Percentiles rank a stretch among this genome's conserved stretches.
These are phyloP conservation scores for Cinnamomum chago DNA, from an alignment of 164 flowering plant species.

Conservation along the genomic window DNA sequence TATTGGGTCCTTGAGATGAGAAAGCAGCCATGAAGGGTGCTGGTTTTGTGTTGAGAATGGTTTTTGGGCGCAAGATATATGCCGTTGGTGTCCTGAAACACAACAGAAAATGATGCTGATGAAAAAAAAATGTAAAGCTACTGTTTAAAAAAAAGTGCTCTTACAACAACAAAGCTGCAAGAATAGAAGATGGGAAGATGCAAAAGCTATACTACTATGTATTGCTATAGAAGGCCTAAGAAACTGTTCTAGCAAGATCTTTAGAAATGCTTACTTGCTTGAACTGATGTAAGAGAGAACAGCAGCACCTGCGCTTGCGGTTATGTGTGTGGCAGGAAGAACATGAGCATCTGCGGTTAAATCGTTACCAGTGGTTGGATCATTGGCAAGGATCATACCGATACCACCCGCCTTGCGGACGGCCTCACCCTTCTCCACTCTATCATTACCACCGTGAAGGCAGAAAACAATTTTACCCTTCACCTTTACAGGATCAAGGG, in stretches of 20 bases:
- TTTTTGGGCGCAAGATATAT: conserved; percentile 37
- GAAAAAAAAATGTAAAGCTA: neutral
- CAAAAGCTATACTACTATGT: neutral
- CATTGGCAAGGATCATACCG: conserved; percentile 53
- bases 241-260: neutral
- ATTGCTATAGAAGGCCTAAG: conserved; percentile 32
- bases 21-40: conserved; percentile 82
- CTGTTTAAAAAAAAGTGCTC: neutral
- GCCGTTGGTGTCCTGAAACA: conserved; percentile 46
- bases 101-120: neutral
- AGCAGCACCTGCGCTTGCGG: conserved; percentile 26
- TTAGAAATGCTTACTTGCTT: conserved; percentile 21
- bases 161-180: neutral
- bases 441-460: conserved; percentile 33
- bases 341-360: conserved; percentile 39
- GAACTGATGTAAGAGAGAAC: conserved; percentile 44
- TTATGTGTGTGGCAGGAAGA: conserved; percentile 48
- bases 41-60: conserved; percentile 42
- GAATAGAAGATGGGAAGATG: neutral
- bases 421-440: conserved; percentile 41
- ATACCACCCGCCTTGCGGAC: conserved; percentile 39
- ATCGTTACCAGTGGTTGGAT: conserved; percentile 25
- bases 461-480: conserved; percentile 61
- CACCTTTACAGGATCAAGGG: conserved; percentile 46
- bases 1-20: conserved; percentile 76